phyloP scores from a whole-genome alignment of 1,139 yeast genomes.

The Lodderomyces metapsilosis region DNA sequence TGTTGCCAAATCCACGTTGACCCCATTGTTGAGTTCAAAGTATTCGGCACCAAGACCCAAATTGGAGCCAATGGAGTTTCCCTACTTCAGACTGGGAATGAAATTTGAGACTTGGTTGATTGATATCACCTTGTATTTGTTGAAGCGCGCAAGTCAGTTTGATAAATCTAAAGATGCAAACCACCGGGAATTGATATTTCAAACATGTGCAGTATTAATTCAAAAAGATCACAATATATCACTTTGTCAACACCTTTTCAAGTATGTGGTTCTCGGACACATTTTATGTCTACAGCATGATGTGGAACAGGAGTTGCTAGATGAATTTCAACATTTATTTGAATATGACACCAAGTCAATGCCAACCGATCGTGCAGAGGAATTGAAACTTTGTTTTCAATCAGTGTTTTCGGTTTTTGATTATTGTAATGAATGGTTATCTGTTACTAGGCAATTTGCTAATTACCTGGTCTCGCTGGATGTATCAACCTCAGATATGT shows the following conservation, averaged over 20 bases:
- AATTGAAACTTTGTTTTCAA: slow-evolving; percentile 63
- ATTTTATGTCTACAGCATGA: slow-evolving; percentile 51
- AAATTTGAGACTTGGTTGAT: slow-evolving; percentile 63
- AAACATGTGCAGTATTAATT: slow-evolving; percentile 65
- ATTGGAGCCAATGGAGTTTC: slow-evolving; percentile 31
- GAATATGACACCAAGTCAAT: slow-evolving; percentile 34
- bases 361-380: slow-evolving; percentile 55
- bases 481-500: neutral
- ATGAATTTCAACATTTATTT: slow-evolving; percentile 62
- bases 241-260: slow-evolving; percentile 70
- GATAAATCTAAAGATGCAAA: slow-evolving; percentile 10
- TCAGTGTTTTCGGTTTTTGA: slow-evolving; percentile 78
- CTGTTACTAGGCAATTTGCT: slow-evolving; percentile 34
- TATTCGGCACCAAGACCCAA: slow-evolving; percentile 54
- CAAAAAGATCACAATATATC: slow-evolving; percentile 64
- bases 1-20: slow-evolving; percentile 69
- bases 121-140: slow-evolving; percentile 62
- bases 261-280: slow-evolving; percentile 72
- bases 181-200: slow-evolving; percentile 47
- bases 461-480: slow-evolving; percentile 18
- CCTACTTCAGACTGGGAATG: slow-evolving; percentile 36
- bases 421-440: slow-evolving; percentile 76
- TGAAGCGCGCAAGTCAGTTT: slow-evolving; percentile 38
- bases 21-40: slow-evolving; percentile 72
- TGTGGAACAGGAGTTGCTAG: slow-evolving; percentile 45